Conservation (phyloP, 495 filamentous ascomycete species). For the Aspergillus taichungensis region DNA sequence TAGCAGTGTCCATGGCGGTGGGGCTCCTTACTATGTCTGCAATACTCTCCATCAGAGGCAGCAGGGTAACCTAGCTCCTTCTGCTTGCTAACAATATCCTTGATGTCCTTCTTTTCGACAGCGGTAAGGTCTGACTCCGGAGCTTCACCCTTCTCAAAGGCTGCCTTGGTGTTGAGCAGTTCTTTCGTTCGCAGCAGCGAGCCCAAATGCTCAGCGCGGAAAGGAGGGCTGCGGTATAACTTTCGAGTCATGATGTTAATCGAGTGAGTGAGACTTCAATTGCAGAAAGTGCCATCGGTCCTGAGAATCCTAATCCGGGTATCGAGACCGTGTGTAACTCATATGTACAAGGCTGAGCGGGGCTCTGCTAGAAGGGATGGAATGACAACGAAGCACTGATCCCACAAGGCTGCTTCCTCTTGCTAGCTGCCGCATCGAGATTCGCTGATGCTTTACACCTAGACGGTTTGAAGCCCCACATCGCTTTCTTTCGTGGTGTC, state of each 20-base stretch:
- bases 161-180: slow-evolving; percentile 55
- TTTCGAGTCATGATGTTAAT: slow-evolving; percentile 25
- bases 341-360: too few species aligned
- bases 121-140: slow-evolving; percentile 27
- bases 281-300: too few species aligned
- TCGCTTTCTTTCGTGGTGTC: too few species aligned
- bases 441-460: too few species aligned
- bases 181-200: slow-evolving; percentile 66
- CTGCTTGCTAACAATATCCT: slow-evolving; percentile 56
- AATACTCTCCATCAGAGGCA: slow-evolving; percentile 70
- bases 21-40: slow-evolving; percentile 46
- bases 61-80: slow-evolving; percentile 57
- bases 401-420: too few species aligned
- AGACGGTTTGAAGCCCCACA: too few species aligned
- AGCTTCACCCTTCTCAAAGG: slow-evolving; percentile 42
- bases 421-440: too few species aligned
- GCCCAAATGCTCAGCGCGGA: slow-evolving; percentile 78
- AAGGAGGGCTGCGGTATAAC: slow-evolving; percentile 57
- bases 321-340: too few species aligned
- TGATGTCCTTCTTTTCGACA: slow-evolving; percentile 60
- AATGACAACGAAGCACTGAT: too few species aligned
- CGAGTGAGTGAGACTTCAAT: too few species aligned
- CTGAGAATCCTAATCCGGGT: too few species aligned
- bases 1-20: not conserved
- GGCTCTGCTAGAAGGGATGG: too few species aligned